Evolutionary conservation across 805 yeast species (phyloP).

Genomic region (Wickerhamomyces chambardii): DNA sequence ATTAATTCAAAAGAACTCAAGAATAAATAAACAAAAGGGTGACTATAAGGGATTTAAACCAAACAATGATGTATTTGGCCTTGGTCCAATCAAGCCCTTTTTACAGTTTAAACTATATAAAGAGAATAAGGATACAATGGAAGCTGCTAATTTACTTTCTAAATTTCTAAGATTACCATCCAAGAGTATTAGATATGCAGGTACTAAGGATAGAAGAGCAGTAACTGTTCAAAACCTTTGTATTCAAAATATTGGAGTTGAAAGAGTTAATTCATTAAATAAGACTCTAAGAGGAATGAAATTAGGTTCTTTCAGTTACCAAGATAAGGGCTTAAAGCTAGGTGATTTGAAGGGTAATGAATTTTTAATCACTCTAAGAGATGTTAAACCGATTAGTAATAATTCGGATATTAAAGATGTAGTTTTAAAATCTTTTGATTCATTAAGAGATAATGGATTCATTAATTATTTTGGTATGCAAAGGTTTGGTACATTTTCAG

Average conservation of each 20-base stretch:
- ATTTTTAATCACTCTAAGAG: constrained; percentile 77
- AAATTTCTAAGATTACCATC: constrained; percentile 70
- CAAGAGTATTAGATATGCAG: constrained; percentile 71
- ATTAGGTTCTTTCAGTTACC: constrained; percentile 72
- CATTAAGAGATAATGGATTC: constrained; percentile 64
- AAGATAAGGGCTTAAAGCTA: constrained; percentile 49
- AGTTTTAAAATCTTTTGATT: constrained; percentile 42
- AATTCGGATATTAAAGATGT: constrained; percentile 31
- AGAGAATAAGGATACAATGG: constrained; percentile 97
- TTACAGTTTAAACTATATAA: constrained; percentile 79
- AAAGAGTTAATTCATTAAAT: constrained; percentile 70
- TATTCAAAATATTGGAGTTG: constrained; percentile 58
- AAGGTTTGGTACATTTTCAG: constrained; percentile 91
- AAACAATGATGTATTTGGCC: constrained; percentile 58
- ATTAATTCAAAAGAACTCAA: constrained; percentile 33
- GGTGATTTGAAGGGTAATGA: constrained; percentile 91
- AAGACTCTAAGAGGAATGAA: constrained; percentile 67
- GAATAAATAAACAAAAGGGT: constrained; percentile 28
- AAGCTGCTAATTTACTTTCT: constrained; percentile 69
- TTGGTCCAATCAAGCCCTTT: constrained; percentile 63
- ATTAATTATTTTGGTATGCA: constrained; percentile 98
- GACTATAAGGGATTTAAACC: constrained; percentile 31
- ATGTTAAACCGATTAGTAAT: constrained; percentile 36
- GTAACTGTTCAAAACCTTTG: constrained; percentile 84
- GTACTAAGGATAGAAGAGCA: constrained; percentile 96